A percentile compares a stretch with the other conserved stretches of the same genome.
Evolutionary conservation across 345 rosid species (phyloP).

Genomic region (Gossypium australe): DNA sequence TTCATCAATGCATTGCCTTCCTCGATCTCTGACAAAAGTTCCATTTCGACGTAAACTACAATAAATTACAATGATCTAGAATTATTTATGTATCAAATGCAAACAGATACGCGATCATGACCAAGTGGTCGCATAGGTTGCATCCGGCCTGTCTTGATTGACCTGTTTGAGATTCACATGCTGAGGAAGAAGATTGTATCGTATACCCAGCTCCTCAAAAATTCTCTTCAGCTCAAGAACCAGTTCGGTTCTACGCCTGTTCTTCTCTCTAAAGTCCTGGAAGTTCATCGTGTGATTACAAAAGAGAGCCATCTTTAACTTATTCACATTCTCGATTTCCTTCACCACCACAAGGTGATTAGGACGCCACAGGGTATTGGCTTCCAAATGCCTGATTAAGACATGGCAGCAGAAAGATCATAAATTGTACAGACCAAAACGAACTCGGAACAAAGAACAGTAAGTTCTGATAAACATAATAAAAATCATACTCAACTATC

Average conservation of each 20-base stretch:
- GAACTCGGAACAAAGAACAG: background rate
- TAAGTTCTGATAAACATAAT: background rate
- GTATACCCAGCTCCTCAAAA: constrained; percentile 45
- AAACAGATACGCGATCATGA: background rate
- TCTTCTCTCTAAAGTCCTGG: constrained; percentile 50
- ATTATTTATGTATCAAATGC: background rate
- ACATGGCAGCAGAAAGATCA: background rate
- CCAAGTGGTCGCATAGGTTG: constrained; percentile 6
- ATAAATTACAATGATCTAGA: background rate
- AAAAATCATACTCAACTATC: background rate
- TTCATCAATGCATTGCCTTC: background rate
- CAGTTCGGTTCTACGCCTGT: constrained; percentile 43
- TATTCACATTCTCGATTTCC: constrained; percentile 50
- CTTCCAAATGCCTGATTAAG: constrained; percentile 39
- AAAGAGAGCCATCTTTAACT: constrained; percentile 36
- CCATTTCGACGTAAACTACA: background rate
- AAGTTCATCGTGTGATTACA: constrained; percentile 48
- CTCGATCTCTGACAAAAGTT: background rate
- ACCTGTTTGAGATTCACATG: constrained; percentile 31
- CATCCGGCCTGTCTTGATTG: constrained; percentile 13
- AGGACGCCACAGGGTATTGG: constrained; percentile 37
- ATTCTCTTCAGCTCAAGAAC: constrained; percentile 40
- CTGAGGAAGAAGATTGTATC: constrained; percentile 45
- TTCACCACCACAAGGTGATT: constrained; percentile 36
- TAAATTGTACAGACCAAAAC: background rate